Evolutionary conservation across 1,284 basidiomycete genomes (phyloP).

Genomic region (Uromyces viciae-fabae): DNA sequence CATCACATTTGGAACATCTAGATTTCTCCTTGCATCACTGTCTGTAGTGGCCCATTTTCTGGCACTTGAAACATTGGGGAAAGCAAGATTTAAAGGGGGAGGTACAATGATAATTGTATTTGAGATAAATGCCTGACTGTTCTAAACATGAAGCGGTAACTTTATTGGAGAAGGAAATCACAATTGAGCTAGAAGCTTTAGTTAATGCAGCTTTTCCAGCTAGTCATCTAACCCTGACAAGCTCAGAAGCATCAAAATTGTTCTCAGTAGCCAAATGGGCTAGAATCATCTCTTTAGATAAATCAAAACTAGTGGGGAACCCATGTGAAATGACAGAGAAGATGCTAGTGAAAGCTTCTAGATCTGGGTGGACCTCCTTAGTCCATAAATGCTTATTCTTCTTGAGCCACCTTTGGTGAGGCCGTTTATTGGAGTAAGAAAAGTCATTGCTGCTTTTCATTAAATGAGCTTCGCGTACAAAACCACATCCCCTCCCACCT

Average conservation of each 20-base stretch:
- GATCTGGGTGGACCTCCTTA: conserved; percentile 9
- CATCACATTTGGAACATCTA: conserved; percentile 9
- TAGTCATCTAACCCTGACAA: not conserved
- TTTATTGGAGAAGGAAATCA: not conserved
- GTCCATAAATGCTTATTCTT: conserved; percentile 11
- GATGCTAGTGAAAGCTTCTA: not conserved
- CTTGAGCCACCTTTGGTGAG: conserved; percentile 7
- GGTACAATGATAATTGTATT: not conserved
- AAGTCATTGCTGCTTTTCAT: no score
- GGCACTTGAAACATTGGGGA: not conserved
- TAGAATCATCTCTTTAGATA: not conserved
- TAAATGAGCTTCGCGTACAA: no score
- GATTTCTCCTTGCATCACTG: not conserved
- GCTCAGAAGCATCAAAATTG: not conserved
- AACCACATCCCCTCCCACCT: no score
- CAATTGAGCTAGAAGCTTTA: not conserved
- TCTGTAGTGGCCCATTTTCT: not conserved
- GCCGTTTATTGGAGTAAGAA: not conserved
- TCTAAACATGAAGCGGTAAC: not conserved
- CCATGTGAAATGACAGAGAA: not conserved
- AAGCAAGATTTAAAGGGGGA: not conserved
- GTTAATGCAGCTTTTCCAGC: not conserved
- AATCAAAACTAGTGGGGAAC: not conserved
- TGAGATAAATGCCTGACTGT: not conserved
- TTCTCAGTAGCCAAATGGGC: not conserved